Percentiles rank a stretch among this genome's conserved stretches.
Conservation (phyloP, 495 filamentous ascomycete species). For the Hypoxylon lienhwacheense region DNA sequence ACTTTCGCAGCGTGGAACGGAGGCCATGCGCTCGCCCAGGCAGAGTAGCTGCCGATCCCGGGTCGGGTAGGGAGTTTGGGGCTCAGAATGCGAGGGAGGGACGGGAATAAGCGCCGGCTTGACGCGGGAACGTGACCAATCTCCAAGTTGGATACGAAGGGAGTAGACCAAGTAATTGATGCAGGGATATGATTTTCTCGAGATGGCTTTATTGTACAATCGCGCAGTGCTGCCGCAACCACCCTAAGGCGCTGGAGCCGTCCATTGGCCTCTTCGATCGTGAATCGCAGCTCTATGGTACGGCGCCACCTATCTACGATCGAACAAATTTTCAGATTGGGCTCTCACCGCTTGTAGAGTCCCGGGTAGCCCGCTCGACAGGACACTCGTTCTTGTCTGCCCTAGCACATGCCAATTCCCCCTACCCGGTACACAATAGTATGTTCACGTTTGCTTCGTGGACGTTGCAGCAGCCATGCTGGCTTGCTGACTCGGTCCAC, state of each 20-base stretch:
- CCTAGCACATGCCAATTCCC: too few relatives aligned
- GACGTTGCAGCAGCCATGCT: background rate
- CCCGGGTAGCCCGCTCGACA: background rate
- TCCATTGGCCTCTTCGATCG: slow-evolving; percentile 17
- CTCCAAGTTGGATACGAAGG: background rate
- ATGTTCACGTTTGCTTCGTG: background rate
- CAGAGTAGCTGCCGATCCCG: slow-evolving; percentile 27
- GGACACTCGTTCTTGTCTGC: too few relatives aligned
- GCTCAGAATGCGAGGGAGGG: too few relatives aligned
- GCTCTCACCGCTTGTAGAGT: slow-evolving; percentile 26
- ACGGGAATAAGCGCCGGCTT: slow-evolving; percentile 32
- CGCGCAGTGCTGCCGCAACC: background rate
- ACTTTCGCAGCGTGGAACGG: slow-evolving; percentile 35
- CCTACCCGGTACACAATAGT: too few relatives aligned
- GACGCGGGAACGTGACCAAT: background rate
- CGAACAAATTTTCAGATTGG: slow-evolving; percentile 5
- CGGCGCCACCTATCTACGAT: background rate
- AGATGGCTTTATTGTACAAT: background rate
- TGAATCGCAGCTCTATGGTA: slow-evolving; percentile 4
- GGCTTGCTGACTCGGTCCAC: background rate
- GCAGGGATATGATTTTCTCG: slow-evolving; percentile 2
- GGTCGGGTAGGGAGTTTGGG: slow-evolving; percentile 20
- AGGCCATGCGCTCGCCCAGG: slow-evolving; percentile 16
- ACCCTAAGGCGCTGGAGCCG: background rate
- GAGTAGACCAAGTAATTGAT: slow-evolving; percentile 2